Evolutionary conservation across 352 stramenopile species (phyloP), one percentile per base, ranked within the genome.

Genomic region (Labyrinthula sp.): DNA sequence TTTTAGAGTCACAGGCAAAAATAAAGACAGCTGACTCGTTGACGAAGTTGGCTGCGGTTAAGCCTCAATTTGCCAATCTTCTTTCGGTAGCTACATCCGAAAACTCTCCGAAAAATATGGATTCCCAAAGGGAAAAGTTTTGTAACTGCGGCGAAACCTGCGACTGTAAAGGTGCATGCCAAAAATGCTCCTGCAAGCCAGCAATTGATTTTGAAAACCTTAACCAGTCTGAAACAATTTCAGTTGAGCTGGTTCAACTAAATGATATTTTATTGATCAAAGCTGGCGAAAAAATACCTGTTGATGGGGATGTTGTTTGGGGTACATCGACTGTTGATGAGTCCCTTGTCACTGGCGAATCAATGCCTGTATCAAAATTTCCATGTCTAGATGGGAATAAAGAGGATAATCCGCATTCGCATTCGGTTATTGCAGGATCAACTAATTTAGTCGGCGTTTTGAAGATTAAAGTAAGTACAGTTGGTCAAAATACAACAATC

Each of bases 331-430:
- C 28, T 43, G 48, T 94, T 25, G 80, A 96, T 52, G 84, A 96
- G 59, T 85, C 76, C 14, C 95, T 96, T 82, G 66, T 96, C 37
- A 96, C 83, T 2, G 86, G 86, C 22, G 86, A 96, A 62, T 89
- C 77, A 6, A 75, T 89, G 45, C 81, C 72, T 23, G 81, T 92
- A 22, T 75, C 83, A 49, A 96, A 96, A 61, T n/a, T n/a, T n/a
- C n/a, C n/a, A n/a, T n/a, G n/a, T n/a, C 58, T 45, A 1, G 26
- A 59, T 17, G 82, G 71, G 22, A 72, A 82, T 46, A 71, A 73
- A 10, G n/a, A n/a, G n/a, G n/a, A n/a, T n/a, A n/a, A n/a, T n/a
- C n/a, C n/a, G n/a, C n/a, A n/a, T n/a, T n/a, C n/a, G n/a, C n/a
- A n/a, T n/a, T n/a, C n/a, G n/a, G 72, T 94, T 5, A 65, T 94